Base-by-base conservation (phyloP, 345 rosid species). In the Brassica incana region DNA sequence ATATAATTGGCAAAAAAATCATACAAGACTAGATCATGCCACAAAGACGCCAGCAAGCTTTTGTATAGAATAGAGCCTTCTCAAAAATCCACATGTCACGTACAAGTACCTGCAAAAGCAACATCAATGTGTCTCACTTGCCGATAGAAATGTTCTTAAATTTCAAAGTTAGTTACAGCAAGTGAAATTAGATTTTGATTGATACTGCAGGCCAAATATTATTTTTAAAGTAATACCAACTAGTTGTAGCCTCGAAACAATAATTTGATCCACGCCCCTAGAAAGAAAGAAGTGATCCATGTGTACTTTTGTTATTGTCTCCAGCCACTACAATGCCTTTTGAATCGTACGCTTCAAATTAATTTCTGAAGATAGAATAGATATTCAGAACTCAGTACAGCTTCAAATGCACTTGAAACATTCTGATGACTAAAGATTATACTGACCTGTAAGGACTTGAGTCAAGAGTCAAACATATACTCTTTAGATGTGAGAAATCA, bases 261-360 rank as follows among this genome's bases (percentile, higher is more conserved):
- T 50, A 9, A 68, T 23, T n/a, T 40, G 54, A 25, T 38, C 43
- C 9, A 36, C 43, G 40, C 38, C 58, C 38, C 25, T 61, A 14
- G 38, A 52, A 33, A 32, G 70, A 75, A 32, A 15, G 27, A 2
- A 68, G 75, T 25, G 27, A 69, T 36, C 27, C 33, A 52, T 15
- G 30, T 38, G 32, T 43, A 61, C 3, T 71, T 70, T 88, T 93
- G 4, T 78, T 79, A 83, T 84, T 93, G 73, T 93, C 90, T 59
- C 98, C 98, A 65, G 97, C 92, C 73, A 93, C 86, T 62, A 83
- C 85, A 20, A 75, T 85, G 32, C 96, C 98, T 43, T 89, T 85
- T 12, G 87, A 85, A 85, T 95, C 93, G 74, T 91, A 95, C 35
- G 99, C 98, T 85, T 93, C 98, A 30, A 90, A 95, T 20, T 20